Percentiles rank a stretch among this genome's conserved stretches.
These are phyloP conservation scores for Claviceps sp. DNA, from an alignment of 2,329 filamentous ascomycete species.

Conservation along the genomic window DNA sequence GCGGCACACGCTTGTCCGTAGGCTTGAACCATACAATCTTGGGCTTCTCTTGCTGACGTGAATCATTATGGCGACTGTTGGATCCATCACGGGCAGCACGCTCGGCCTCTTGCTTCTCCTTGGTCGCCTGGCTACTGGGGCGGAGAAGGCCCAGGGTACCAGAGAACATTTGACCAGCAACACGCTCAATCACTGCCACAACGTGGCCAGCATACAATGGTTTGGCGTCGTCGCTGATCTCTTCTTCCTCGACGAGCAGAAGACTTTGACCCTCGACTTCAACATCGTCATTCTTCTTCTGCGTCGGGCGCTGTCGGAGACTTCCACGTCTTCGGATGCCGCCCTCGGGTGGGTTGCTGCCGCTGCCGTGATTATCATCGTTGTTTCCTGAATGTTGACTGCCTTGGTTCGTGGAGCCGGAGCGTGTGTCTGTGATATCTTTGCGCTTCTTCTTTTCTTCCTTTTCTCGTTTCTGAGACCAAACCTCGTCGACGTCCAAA, in stretches of 20 bases:
- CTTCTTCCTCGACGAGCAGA: conserved; percentile 92
- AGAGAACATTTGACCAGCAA: conserved; percentile 98
- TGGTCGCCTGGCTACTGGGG: conserved; percentile 94
- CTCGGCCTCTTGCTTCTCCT: conserved; percentile 98
- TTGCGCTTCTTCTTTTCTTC: conserved; percentile 99
- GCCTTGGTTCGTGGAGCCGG: conserved; percentile 59
- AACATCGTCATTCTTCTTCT: conserved; percentile 99
- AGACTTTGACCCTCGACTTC: conserved; percentile 97
- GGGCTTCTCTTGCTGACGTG: conserved; percentile 79
- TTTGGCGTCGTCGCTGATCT: conserved; percentile 97
- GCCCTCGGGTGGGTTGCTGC: conserved; percentile 55
- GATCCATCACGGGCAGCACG: conserved; percentile 77
- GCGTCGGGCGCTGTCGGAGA: conserved; percentile 87
- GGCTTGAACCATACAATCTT: conserved; percentile 99
- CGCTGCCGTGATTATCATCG: conserved; percentile 50
- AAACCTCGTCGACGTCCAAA: conserved; percentile 94
- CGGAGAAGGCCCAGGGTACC: conserved; percentile 87
- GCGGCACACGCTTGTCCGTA: conserved; percentile 93
- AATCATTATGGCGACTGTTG: conserved; percentile 57
- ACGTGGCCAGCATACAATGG: conserved; percentile 94
- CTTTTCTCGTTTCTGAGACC: conserved; percentile 97
- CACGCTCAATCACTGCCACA: conserved; percentile 92
- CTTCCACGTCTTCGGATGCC: conserved; percentile 86
- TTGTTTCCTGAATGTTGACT: conserved; percentile 48
- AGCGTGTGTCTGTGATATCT: conserved; percentile 86